phyloP scores from a whole-genome alignment of 495 filamentous ascomycete genomes.

The Hypoxylon fragiforme region DNA sequence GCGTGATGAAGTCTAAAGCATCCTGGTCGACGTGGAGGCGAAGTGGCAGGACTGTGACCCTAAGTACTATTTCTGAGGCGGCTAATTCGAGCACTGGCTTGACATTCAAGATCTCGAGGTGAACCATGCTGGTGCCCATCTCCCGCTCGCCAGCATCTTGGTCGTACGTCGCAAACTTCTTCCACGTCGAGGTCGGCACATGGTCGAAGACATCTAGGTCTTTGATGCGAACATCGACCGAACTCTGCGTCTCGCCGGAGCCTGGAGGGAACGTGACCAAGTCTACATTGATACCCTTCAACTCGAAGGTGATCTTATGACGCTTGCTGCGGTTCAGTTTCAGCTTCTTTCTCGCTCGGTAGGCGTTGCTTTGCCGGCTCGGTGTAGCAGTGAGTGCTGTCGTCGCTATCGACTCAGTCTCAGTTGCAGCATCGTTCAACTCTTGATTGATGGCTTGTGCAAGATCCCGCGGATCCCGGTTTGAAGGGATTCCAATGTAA shows the following conservation, averaged over 20 bases:
- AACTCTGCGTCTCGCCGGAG: slow-evolving; percentile 79
- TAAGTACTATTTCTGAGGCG: slow-evolving; percentile 87
- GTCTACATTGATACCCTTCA: slow-evolving; percentile 83
- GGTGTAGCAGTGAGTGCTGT: slow-evolving; percentile 65
- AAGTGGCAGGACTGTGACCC: slow-evolving; percentile 81
- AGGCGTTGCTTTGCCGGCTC: slow-evolving; percentile 50
- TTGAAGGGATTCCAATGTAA: slow-evolving; percentile 90
- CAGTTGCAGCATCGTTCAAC: slow-evolving; percentile 82
- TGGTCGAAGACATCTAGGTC: slow-evolving; percentile 94
- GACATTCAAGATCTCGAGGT: slow-evolving; percentile 85
- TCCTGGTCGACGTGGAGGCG: slow-evolving; percentile 97
- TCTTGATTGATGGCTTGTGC: slow-evolving; percentile 82
- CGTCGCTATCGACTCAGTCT: slow-evolving; percentile 84
- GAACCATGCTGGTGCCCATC: slow-evolving; percentile 82
- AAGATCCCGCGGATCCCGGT: slow-evolving; percentile 79
- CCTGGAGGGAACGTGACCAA: slow-evolving; percentile 79
- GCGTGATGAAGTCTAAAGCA: slow-evolving; percentile 92
- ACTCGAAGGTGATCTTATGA: slow-evolving; percentile 94
- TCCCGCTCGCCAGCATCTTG: slow-evolving; percentile 82
- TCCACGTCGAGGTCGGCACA: slow-evolving; percentile 94
- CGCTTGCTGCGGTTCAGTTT: slow-evolving; percentile 82
- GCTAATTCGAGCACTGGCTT: slow-evolving; percentile 80
- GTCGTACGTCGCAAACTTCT: slow-evolving; percentile 95
- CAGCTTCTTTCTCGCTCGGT: slow-evolving; percentile 60
- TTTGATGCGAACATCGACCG: slow-evolving; percentile 76